Evolutionary conservation across 1,284 basidiomycete genomes (phyloP), one percentile per base, ranked within the genome.

Genomic region (Vanrija pseudolonga): DNA sequence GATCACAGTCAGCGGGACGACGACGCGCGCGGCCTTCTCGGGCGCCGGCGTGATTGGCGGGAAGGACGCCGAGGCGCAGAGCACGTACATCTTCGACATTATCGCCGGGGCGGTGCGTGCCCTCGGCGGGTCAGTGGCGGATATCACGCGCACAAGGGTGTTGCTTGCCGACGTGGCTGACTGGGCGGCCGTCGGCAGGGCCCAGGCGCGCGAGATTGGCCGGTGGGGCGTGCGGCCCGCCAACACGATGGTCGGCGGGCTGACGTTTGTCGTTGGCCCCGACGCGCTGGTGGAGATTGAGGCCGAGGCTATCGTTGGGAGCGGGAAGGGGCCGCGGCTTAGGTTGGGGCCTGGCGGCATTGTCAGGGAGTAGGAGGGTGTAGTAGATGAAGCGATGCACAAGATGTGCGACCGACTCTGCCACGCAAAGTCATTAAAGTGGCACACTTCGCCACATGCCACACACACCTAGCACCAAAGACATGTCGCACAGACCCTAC

Each of bases 231-330:
- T 59, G 2, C 41, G 49, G 14, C 62, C 62, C 6, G 47, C 52
- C 8, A 63, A 63, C 51, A 63, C 62, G 5, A 50, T 55, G 52
- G 45, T 61, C 11, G 59, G 56, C 18, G 59, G 58, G 1, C 12
- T 48, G 8, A 47, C 41, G 14, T 50, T 56, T 18, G 41, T 53
- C 15, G 44, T 63, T 9, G 55, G 55, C 2, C 24, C 36, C 1
- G 53, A 42, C 12, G 47, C 54, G 44, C 37, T 60, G 28, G 43
- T 63, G 2, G 62, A 63, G 52, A 57, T 63, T 36, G 62, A 63
- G 57, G 56, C 54, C 0, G 59, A 63, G 45, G 55, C 46, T 2
- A 20, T 47, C 14, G 40, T 57, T 2, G 55, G 59, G 7, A 19
- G 24, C 7, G 47, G 47, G 40, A 23, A n/a, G 9, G 40, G 32